Percentiles rank a stretch among this genome's conserved stretches.
Conservation (phyloP, 1,284 basidiomycete genomes). For the Neolentinus lepideus region DNA sequence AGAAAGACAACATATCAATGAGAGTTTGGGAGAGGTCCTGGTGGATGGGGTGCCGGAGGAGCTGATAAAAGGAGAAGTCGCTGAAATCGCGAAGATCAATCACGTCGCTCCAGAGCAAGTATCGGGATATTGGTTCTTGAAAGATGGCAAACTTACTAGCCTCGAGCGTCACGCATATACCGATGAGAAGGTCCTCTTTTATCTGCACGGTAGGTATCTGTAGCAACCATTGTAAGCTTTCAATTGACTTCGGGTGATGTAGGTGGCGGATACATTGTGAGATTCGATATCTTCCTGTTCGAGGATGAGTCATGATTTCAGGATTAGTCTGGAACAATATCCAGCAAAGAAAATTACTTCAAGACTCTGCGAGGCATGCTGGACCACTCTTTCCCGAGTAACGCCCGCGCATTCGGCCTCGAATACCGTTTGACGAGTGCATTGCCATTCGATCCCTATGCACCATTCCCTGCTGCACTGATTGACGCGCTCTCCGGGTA, state of each 20-base stretch:
- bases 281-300: constrained; percentile 11
- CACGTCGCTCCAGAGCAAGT: background rate
- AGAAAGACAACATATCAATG: background rate
- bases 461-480: constrained; percentile 47
- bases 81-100: background rate
- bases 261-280: constrained; percentile 18
- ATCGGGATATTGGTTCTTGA: background rate
- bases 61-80: background rate
- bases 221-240: background rate
- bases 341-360: constrained; percentile 15
- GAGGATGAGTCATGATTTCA: constrained; percentile 8
- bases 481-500: constrained; percentile 49
- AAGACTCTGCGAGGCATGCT: constrained; percentile 21
- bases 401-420: constrained; percentile 30
- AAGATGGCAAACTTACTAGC: background rate
- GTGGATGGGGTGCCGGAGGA: background rate
- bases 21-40: background rate
- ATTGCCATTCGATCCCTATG: constrained; percentile 14
- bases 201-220: background rate
- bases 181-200: background rate
- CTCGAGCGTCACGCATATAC: background rate
- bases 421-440: constrained; percentile 34
- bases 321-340: background rate
- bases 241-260: background rate
- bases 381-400: constrained; percentile 9